Evolutionary conservation across 768 basidiomycete species (phyloP).

Genomic region (Leccinum uliginosum): DNA sequence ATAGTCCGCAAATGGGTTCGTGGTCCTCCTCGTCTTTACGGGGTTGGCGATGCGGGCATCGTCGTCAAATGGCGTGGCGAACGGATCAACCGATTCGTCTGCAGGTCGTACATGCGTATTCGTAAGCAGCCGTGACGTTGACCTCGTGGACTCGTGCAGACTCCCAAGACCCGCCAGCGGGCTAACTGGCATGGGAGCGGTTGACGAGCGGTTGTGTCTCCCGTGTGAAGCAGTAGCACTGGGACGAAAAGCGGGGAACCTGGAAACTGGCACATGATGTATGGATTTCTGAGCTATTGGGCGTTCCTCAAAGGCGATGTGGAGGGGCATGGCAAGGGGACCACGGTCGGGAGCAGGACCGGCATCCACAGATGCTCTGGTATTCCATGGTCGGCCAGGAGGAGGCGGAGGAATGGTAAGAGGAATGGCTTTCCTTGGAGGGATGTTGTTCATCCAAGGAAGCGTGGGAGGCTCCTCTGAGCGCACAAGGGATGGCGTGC

Average conservation of each 20-base stretch:
- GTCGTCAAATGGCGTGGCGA: constrained; percentile 78
- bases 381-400: constrained; percentile 27
- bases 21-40: constrained; percentile 40
- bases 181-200: constrained; percentile 13
- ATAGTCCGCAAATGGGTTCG: constrained; percentile 47
- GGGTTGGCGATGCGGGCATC: constrained; percentile 41
- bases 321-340: constrained; percentile 38
- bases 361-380: constrained; percentile 36
- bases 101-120: constrained; percentile 40
- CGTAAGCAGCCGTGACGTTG: constrained; percentile 44
- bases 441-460: constrained; percentile 23
- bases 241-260: constrained; percentile 7
- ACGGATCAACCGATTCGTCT: constrained; percentile 42
- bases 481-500: constrained; percentile 19
- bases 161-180: constrained; percentile 15
- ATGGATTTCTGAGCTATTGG: constrained; percentile 14
- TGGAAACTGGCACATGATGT: constrained; percentile 16
- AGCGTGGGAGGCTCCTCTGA: constrained; percentile 28
- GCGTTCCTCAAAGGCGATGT: constrained; percentile 35
- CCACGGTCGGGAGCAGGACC: constrained; percentile 21
- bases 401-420: constrained; percentile 32
- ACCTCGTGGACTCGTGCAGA: constrained; percentile 23
- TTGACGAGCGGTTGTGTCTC: constrained; percentile 21
- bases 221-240: constrained; percentile 8
- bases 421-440: constrained; percentile 32